Base-by-base conservation (phyloP, 192 early-diverging fungal genomes). In the Umbelopsis ramanniana region DNA sequence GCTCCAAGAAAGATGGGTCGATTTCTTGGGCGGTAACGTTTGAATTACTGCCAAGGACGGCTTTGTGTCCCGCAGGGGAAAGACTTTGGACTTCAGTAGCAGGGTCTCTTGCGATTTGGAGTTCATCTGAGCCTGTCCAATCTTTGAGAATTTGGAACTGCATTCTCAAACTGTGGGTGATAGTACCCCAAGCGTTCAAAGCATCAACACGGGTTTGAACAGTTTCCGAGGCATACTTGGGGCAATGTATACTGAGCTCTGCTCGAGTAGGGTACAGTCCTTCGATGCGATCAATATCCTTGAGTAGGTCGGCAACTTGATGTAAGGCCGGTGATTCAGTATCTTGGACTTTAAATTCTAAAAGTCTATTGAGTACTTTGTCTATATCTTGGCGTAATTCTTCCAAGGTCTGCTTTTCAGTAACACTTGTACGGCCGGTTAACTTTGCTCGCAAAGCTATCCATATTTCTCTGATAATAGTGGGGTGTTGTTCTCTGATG, bases 1-100 rank as follows among this genome's bases (percentile, higher is more conserved):
- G 85, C 79, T 96, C 94, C 29, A 96, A 86, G 81, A 96, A 96
- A 29, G 93, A 92, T 4, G 82, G 82, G 37, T 93, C 85, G 47
- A 82, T 83, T 19, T 81, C 81, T 35, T 72, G 71, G 35, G 57
- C 57, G 15, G 57, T 63, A 6, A 63, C 26, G 15, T 19, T 63
- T 17, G 57, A 63, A 37, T 14, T 29, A 17, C 12, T 37, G 12
- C 57, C 57, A 37, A 63, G 57, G 14, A 63, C 57, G 12, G 17
- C 29, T n/a, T 63, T 22, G 23, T 63, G 57, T 63, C 37, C 57
- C 19, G 57, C 26, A 3, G 57, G 4, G 4, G 29, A n/a, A 17
- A 63, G 29, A 37, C 6, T 26, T 14, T 63, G 23, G 19, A 29
- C 57, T 63, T 52, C 57, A 14, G 40, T 22, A 5, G 50, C 4